Evolutionary conservation across 208 protist genomes (phyloP), one percentile per base, ranked within the genome.

Genomic region (Novymonas esmeraldas): DNA sequence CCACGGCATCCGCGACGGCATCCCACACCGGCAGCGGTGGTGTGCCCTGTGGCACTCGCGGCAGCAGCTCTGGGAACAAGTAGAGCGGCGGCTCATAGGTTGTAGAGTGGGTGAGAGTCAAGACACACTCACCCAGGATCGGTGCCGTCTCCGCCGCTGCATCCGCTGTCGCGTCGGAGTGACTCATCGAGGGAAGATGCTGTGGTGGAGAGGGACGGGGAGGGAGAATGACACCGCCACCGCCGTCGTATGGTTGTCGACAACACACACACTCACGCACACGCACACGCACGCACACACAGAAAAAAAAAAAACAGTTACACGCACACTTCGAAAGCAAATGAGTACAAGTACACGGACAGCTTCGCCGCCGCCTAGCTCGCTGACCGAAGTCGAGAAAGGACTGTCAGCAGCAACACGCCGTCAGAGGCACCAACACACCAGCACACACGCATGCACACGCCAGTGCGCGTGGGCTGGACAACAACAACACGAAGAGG

Each of bases 1-100:
- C 77, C 6, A 96, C 67, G 7, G 82, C 84, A 50, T 91, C 84
- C 0, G 88, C 79, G 6, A 96, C 78, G n/a, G 79, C 84, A 49
- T 96, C 91, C 81, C 88, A 89, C 11, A 88, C 85, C 31, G 72
- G 69, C 10, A 88, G 34, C 24, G 82, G 78, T 6, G 85, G 63
- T 6, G 80, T 86, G 18, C 82, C 84, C 62, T 92, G 76, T 24
- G 86, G 83, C 2, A 93, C 91, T 58, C 73, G 73, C 49, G 81
- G 78, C 36, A 96, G 74, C 50, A 96, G 61, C 71, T 96, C 86
- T 2, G 85, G 91, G 54, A 93, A 94, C 3, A 96, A 79, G 67
- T 96, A 96, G 46, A 94, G 70, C 36, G 91, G 91, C 1, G 91
- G 91, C 77, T 96, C 87, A 58, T 94, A 96, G 28, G 76, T 82